Base-by-base conservation (phyloP, 1,284 basidiomycete genomes). In the Marasmius tenuissimus region DNA sequence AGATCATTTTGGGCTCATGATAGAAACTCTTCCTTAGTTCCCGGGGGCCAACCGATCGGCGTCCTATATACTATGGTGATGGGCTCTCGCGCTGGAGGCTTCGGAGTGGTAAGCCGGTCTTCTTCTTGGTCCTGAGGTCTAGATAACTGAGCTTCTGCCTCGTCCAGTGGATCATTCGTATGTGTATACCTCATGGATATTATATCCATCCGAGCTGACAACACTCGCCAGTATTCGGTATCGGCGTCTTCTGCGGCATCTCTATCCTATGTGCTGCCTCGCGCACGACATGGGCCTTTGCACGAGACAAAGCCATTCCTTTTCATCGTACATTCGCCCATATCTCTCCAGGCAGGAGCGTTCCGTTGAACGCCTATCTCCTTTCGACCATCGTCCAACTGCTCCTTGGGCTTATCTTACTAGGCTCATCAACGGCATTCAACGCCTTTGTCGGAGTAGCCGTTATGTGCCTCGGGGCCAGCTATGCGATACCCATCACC, bases 221-320 rank as follows among this genome's bases (percentile, higher is more conserved):
- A 47, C 9, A 47, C 8, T n/a, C 16, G 9, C 7, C 16, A 57
- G 81, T 85, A 58, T 83, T 85, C 64, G 79, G 78, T 20, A 72
- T 81, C 35, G 81, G 80, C 33, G 71, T 85, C 63, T 85, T 85
- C 69, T 85, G 83, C 61, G 78, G 81, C 48, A 81, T 85, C 55
- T 84, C 85, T 22, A 83, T 87, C 63, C 79, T 84, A 59, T 86
- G 85, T 53, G 85, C 85, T 1, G 82, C 85, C 9, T 88, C 86
- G 1, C 81, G 89, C 22, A 85, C 88, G 68, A 85, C 84, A 1
- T 87, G 86, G 76, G 83, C 85, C 34, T 91, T 92, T 65, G 88
- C 89, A 0, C 79, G 88, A 0, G 90, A 92, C 73, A 76, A 79
- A 57, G 88, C 86, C 6, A 79, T 91, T 14, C 87, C 86, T 1